Evolutionary conservation across 2,329 filamentous ascomycete species (phyloP), one percentile per base, ranked within the genome.

Genomic region (Canariomyces notabilis): DNA sequence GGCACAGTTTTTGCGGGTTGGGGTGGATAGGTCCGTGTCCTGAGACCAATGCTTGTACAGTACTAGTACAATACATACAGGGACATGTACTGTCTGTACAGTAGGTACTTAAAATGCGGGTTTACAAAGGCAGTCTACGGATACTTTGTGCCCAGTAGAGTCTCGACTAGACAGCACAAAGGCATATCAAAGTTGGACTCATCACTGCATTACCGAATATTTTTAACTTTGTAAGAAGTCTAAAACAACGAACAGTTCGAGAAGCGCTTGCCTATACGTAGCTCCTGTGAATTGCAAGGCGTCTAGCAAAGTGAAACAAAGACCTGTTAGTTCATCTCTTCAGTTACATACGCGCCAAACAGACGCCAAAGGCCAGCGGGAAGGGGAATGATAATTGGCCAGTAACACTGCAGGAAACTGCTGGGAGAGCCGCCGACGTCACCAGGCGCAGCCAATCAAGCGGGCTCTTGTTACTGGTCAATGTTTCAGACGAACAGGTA

Each of bases 351-450:
- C 6, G 6, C 22, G 11, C 6, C 22, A 26, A 11, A 6, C 6
- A 15, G 26, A 35, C 20, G 18, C 44, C 37, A 4, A 21, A 22
- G 23, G 7, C 44, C 29, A 32, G 41, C 41, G 41, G 31, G 19
- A 15, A 23, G 23, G 23, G 3, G 12, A n/a, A 37, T 26, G 19
- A 9, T 21, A 18, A 23, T 16, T 15, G 14, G 22, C 44, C 44
- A 47, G 19, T 47, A 14, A 18, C 2, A 20, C 14, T 26, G 32
- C 40, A 47, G 40, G 6, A 8, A 8, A n/a, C 15, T 6, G 40
- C 12, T 21, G 33, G 15, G 41, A 8, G 20, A 50, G 48, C 48
- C 48, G 48, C 48, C 44, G 41, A 50, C 44, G 48, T 50, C 44
- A 50, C 39, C 26, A 15, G 16, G 32, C 16, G 18, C 18, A 22